Percentiles rank a stretch among this genome's conserved stretches.
These are phyloP conservation scores for Gliomastix tumulicola DNA, from an alignment of 2,329 filamentous ascomycete species.

Conservation along the genomic window DNA sequence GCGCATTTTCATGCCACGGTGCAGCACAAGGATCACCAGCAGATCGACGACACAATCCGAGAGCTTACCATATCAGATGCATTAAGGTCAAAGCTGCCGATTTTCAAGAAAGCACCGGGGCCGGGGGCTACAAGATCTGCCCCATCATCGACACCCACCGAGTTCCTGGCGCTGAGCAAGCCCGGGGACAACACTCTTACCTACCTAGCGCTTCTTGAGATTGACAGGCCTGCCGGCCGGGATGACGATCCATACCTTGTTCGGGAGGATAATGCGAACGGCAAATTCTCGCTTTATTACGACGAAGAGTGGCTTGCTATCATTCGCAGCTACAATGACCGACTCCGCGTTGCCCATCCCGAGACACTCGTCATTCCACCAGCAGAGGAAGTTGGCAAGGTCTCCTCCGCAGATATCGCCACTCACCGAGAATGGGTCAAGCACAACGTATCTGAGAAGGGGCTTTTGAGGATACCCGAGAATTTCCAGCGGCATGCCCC, in stretches of 20 bases:
- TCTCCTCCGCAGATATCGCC: conserved; percentile 62
- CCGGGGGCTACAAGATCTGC: conserved; percentile 58
- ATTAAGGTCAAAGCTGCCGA: conserved; percentile 9
- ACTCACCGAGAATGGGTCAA: conserved; percentile 74
- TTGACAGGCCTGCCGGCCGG: conserved; percentile 46
- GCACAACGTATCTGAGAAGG: conserved; percentile 58
- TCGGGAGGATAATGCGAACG: conserved; percentile 9
- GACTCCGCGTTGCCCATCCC: conserved; percentile 57
- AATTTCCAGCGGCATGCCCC: conserved; percentile 52
- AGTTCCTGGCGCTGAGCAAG: conserved; percentile 89
- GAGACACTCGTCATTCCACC: conserved; percentile 47
- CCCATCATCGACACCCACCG: conserved; percentile 70
- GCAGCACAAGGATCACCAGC: conserved; percentile 36
- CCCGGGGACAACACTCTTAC: conserved; percentile 74
- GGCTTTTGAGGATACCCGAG: conserved; percentile 61
- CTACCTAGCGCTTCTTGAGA: conserved; percentile 36
- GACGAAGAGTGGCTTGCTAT: conserved; percentile 96
- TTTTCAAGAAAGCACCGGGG: conserved; percentile 21
- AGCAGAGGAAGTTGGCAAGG: conserved; percentile 49
- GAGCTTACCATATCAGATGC: background rate
- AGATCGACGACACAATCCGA: background rate
- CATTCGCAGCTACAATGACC: conserved; percentile 67
- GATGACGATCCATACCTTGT: conserved; percentile 12
- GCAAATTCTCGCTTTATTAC: conserved; percentile 62
- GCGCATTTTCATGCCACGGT: conserved; percentile 73